These are phyloP conservation scores for Metschnikowia amazonensis DNA, from an alignment of 805 yeast genomes.

Conservation along the genomic window DNA sequence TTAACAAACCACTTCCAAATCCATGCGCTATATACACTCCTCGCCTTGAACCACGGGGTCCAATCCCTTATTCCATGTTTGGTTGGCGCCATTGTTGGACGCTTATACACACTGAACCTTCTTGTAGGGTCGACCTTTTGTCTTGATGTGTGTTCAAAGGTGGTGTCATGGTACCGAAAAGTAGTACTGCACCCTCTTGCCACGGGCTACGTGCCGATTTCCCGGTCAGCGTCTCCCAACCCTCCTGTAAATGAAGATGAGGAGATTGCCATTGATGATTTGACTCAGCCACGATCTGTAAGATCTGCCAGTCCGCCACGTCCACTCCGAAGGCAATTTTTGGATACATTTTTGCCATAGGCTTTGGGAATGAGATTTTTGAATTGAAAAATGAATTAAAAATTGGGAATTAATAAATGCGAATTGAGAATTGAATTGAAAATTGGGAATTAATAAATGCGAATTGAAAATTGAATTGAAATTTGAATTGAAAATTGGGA, in stretches of 20 bases:
- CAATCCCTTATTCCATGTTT: slow-evolving; percentile 35
- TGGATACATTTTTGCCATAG: slow-evolving; percentile 47
- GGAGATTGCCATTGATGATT: slow-evolving; percentile 22
- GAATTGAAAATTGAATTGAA: no score
- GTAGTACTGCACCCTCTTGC: background rate
- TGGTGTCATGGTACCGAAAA: background rate
- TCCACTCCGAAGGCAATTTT: slow-evolving; percentile 56
- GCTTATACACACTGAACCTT: slow-evolving; percentile 39
- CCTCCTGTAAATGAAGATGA: slow-evolving; percentile 16
- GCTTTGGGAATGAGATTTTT: no score
- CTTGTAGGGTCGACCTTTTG: slow-evolving; percentile 37
- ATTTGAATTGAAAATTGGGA: no score
- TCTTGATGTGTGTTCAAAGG: background rate
- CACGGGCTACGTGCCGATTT: background rate
- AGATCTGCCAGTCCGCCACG: slow-evolving; percentile 59
- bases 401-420: no score
- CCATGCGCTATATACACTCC: slow-evolving; percentile 33
- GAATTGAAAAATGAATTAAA: no score
- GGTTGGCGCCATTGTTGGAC: slow-evolving; percentile 43
- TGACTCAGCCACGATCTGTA: slow-evolving; percentile 11
- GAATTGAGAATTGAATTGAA: no score
- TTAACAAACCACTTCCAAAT: slow-evolving; percentile 39
- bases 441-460: no score
- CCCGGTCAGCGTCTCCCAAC: slow-evolving; percentile 8
- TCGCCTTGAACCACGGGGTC: slow-evolving; percentile 43